Percentiles rank a stretch among this genome's conserved stretches.
Evolutionary conservation across 2,329 filamentous ascomycete species (phyloP).

Genomic region (Pyricularia sp.): DNA sequence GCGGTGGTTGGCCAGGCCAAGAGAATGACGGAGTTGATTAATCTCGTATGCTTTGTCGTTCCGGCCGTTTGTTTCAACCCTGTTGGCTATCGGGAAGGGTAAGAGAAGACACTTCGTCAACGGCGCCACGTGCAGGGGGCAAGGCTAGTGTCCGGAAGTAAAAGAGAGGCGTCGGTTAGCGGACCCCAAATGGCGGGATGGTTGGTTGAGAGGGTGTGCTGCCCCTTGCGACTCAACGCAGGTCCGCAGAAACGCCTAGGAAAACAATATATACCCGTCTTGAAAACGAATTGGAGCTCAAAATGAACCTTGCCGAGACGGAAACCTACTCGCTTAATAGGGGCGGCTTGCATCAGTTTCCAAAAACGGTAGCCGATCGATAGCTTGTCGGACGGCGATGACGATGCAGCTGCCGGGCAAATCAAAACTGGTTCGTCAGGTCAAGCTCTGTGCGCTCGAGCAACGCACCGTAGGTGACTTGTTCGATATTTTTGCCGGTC

Average conservation of each 20-base stretch:
- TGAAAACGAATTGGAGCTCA: background rate
- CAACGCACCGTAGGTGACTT: background rate
- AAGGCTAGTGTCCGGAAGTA: background rate
- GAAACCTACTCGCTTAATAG: background rate
- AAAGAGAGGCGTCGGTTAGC: background rate
- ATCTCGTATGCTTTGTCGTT: background rate
- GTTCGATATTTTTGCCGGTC: background rate
- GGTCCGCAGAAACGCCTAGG: background rate
- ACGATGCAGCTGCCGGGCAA: background rate
- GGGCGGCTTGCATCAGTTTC: background rate
- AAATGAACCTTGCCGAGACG: background rate
- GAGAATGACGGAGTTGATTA: background rate
- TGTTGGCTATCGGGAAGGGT: background rate
- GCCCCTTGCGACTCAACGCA: background rate
- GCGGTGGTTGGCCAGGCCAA: background rate
- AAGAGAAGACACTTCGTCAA: background rate
- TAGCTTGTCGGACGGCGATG: background rate
- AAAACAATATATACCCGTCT: background rate
- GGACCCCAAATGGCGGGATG: background rate
- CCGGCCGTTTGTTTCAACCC: background rate
- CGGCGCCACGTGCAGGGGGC: background rate
- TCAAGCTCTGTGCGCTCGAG: background rate
- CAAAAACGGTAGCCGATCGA: background rate
- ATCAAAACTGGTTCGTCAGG: background rate
- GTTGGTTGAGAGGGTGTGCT: background rate